Percentiles rank a stretch among this genome's conserved stretches.
phyloP scores from a whole-genome alignment of 2,329 filamentous ascomycete genomes.

The Nakataea oryzae region DNA sequence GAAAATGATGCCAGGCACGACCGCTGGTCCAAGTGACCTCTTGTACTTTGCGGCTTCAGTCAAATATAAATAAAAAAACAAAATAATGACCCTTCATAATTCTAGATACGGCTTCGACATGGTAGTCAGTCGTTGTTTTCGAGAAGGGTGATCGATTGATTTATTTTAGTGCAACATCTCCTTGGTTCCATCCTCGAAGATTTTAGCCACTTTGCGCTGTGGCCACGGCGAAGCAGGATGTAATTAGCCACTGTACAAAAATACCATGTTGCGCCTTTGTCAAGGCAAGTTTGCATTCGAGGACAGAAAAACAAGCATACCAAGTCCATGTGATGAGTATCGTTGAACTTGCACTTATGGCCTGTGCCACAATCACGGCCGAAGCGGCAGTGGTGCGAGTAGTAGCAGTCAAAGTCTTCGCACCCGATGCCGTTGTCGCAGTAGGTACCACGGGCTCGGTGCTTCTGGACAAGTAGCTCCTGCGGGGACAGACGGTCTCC shows the following conservation, averaged over 20 bases:
- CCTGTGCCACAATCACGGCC: slow-evolving; percentile 9
- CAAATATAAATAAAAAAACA: too few relatives aligned
- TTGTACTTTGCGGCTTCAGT: not conserved
- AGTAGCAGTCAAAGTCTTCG: slow-evolving; percentile 9
- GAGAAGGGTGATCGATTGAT: not conserved
- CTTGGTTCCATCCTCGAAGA: slow-evolving; percentile 2
- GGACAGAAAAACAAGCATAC: slow-evolving; percentile 5
- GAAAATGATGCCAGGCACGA: not conserved
- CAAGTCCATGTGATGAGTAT: slow-evolving; percentile 11
- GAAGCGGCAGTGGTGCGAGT: slow-evolving; percentile 13
- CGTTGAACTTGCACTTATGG: slow-evolving; percentile 10
- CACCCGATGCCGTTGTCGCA: slow-evolving; percentile 10
- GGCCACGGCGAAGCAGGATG: slow-evolving; percentile 1
- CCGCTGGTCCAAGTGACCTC: not conserved
- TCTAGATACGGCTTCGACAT: not conserved
- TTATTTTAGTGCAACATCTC: not conserved
- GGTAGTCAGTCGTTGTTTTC: not conserved
- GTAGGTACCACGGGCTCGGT: slow-evolving; percentile 10
- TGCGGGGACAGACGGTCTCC: slow-evolving; percentile 8
- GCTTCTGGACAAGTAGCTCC: slow-evolving; percentile 11
- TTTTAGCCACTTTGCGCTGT: slow-evolving; percentile 1
- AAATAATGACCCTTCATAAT: not conserved
- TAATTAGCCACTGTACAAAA: not conserved
- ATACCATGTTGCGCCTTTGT: not conserved
- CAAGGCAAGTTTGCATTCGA: not conserved